A percentile compares a stretch with the other conserved stretches of the same genome.
Evolutionary conservation across 2,329 filamentous ascomycete genomes (phyloP).

Genomic region (Phyllosticta citriasiana): DNA sequence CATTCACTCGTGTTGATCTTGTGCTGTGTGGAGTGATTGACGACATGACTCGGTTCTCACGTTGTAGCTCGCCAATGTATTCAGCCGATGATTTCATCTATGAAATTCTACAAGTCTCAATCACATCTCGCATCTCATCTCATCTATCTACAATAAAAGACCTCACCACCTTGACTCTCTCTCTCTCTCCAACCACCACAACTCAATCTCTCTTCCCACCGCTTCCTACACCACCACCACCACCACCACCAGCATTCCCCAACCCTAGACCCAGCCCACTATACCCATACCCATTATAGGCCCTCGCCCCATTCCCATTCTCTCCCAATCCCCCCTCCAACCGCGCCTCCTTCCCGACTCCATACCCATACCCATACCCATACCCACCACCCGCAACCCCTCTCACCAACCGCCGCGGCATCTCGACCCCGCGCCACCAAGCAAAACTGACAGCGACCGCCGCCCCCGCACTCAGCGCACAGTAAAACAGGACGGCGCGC

Average conservation of each 20-base stretch:
- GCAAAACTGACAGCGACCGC: conserved; percentile 42
- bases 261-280: conserved; percentile 26
- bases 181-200: not conserved
- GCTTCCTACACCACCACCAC: conserved; percentile 36
- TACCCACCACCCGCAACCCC: conserved; percentile 41
- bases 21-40: too few relatives aligned
- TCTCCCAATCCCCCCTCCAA: conserved; percentile 39
- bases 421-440: conserved; percentile 44
- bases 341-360: conserved; percentile 45
- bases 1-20: too few relatives aligned
- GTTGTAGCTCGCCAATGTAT: too few relatives aligned
- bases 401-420: conserved; percentile 42
- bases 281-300: conserved; percentile 26
- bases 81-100: too few relatives aligned
- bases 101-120: too few relatives aligned
- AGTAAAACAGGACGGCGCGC: conserved; percentile 41
- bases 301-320: conserved; percentile 42
- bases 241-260: conserved; percentile 28
- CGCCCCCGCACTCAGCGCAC: conserved; percentile 36
- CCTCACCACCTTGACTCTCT: not conserved
- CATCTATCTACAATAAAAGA: not conserved
- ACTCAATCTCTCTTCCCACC: conserved; percentile 35
- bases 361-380: conserved; percentile 21
- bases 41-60: too few relatives aligned
- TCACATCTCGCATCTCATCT: too few relatives aligned